Evolutionary conservation across 805 yeast genomes (phyloP), one percentile per base, ranked within the genome.

Genomic region (Candida broadrunensis): DNA sequence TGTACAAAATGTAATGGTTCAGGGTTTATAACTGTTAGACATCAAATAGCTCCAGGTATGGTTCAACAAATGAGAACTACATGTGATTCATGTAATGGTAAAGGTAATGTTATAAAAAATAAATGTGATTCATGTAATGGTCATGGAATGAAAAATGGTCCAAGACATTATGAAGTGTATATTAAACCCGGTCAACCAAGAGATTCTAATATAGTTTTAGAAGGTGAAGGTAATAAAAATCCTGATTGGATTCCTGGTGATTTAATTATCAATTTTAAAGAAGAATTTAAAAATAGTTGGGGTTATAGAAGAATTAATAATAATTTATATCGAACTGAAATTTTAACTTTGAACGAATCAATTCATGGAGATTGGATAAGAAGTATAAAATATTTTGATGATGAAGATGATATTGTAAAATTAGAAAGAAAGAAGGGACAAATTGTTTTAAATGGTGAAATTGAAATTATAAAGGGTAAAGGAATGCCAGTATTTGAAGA

Each of bases 11-110:
- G 99, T 69, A 60, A 71, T 11, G 99, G 99, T 4, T 63, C 66
- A 19, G 99, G 99, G 20, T 70, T 83, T 17, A 62, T 77, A 29
- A 58, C 81, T 6, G 76, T 83, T 41, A 73, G 79, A 37, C 72
- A 84, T 44, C 95, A 90, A 58, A 63, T 91, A 49, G 97, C 88
- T 0, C 95, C 95, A 4, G 90, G 90, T 6, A 87, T 93, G 88
- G 68, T 87, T 46, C 98, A 93, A 63, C 85, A 83, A 46, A 73
- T 90, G 51, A 91, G 87, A 58, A 75, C 81, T 33, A 72, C 74
- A 3, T 93, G 99, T 73, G 88, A 85, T 39, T 65, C 67, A 38
- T 93, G 99, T 72, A 65, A 68, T 9, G 98, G 98, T 26, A 66
- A 72, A 33, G 99, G 99, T 11, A 68, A 78, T 41, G 63, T 72